Conservation (phyloP, 257 asterid genomes). For the Nicotiana tomentosiformis region DNA sequence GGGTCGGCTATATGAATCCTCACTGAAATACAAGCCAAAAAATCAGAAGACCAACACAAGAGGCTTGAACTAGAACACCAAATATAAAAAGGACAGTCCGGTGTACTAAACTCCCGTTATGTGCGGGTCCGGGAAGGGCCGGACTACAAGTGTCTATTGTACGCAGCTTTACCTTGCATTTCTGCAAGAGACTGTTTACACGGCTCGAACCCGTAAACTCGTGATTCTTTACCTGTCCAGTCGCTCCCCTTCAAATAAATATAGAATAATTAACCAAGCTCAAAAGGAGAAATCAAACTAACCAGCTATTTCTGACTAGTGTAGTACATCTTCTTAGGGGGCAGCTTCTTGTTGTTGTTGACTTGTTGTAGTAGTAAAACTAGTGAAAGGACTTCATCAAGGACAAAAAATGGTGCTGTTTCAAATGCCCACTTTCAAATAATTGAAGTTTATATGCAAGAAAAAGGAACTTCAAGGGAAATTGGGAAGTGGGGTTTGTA, state of each 20-base stretch:
- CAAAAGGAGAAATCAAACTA: neutral
- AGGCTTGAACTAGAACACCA: neutral
- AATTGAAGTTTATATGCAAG: neutral
- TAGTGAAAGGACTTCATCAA: slow-evolving; percentile 16
- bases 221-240: too few relatives aligned
- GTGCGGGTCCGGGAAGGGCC: too few relatives aligned
- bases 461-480: slow-evolving; percentile 1
- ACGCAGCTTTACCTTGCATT: too few relatives aligned
- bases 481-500: slow-evolving; percentile 5
- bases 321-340: neutral
- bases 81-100: too few relatives aligned
- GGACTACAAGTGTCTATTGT: too few relatives aligned
- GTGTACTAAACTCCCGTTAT: too few relatives aligned
- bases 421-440: slow-evolving; percentile 10
- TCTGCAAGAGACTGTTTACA: too few relatives aligned
- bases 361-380: neutral
- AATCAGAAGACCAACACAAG: neutral
- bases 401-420: slow-evolving; percentile 18
- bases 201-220: too few relatives aligned
- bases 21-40: neutral
- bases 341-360: neutral
- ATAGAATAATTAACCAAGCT: neutral
- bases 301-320: neutral
- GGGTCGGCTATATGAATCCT: too few relatives aligned
- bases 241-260: neutral